phyloP scores from a whole-genome alignment of 108 stramenopile species.

The Skeletonema potamos region DNA sequence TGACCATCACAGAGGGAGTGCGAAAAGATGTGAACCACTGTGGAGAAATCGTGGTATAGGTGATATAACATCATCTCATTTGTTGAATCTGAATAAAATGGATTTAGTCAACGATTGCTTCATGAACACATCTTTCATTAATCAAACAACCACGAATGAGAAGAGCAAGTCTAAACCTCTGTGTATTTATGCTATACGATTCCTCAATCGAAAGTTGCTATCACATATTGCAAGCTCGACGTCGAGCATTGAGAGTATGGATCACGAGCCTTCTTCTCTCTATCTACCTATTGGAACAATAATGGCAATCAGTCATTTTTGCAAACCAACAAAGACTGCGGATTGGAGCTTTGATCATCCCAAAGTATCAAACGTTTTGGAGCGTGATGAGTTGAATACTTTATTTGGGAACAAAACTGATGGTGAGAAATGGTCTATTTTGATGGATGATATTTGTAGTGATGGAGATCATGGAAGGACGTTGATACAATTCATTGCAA shows the following conservation, averaged over 20 bases:
- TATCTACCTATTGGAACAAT: slow-evolving; percentile 45
- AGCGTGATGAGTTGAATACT: slow-evolving; percentile 56
- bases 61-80: slow-evolving; percentile 38
- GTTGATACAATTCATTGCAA: slow-evolving; percentile 79
- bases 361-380: slow-evolving; percentile 71
- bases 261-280: slow-evolving; percentile 7
- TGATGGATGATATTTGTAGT: slow-evolving; percentile 59
- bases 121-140: background rate
- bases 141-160: background rate
- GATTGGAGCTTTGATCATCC: slow-evolving; percentile 84
- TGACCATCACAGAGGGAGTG: slow-evolving; percentile 77
- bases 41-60: slow-evolving; percentile 62
- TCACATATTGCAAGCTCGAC: slow-evolving; percentile 29
- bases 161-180: slow-evolving; percentile 13
- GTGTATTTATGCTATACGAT: slow-evolving; percentile 68
- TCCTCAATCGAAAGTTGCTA: slow-evolving; percentile 63
- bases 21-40: slow-evolving; percentile 50
- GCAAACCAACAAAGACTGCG: slow-evolving; percentile 57
- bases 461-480: slow-evolving; percentile 85
- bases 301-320: slow-evolving; percentile 78
- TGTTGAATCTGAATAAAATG: slow-evolving; percentile 55
- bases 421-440: slow-evolving; percentile 52
- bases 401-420: slow-evolving; percentile 38
- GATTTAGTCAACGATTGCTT: slow-evolving; percentile 30
- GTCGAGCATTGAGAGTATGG: background rate